Evolutionary conservation across 2,329 filamentous ascomycete species (phyloP).

Genomic region (Sporothrix mexicana): DNA sequence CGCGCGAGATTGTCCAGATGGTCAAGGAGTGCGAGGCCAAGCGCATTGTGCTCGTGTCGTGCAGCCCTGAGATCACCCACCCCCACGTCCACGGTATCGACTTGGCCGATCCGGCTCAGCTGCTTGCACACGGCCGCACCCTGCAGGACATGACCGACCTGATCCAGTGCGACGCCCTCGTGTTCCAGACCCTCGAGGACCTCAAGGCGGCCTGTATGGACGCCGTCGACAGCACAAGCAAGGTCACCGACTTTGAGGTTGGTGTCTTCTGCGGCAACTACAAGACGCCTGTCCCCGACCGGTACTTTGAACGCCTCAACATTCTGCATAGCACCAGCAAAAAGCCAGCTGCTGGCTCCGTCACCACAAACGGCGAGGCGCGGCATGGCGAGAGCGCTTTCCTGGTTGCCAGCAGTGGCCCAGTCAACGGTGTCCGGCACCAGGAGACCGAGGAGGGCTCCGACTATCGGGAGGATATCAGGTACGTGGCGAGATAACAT

Average conservation of each 20-base stretch:
- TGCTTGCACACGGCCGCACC: constrained; percentile 43
- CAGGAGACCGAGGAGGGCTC: background rate
- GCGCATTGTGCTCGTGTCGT: constrained; percentile 71
- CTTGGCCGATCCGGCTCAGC: constrained; percentile 47
- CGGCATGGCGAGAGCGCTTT: constrained; percentile 27
- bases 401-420: constrained; percentile 43
- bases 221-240: constrained; percentile 58
- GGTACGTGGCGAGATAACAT: constrained; percentile 18
- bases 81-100: constrained; percentile 73
- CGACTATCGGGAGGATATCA: constrained; percentile 36
- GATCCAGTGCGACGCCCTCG: constrained; percentile 61
- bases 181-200: constrained; percentile 67
- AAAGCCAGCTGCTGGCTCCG: constrained; percentile 47
- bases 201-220: constrained; percentile 80
- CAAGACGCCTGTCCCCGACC: constrained; percentile 76
- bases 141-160: constrained; percentile 51
- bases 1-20: constrained; percentile 60
- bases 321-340: constrained; percentile 65
- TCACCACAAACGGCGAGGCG: constrained; percentile 11
- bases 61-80: constrained; percentile 80
- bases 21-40: constrained; percentile 51
- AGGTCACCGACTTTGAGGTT: constrained; percentile 71
- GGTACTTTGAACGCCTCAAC: constrained; percentile 83
- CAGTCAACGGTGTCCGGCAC: constrained; percentile 61
- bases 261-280: constrained; percentile 93